These are phyloP conservation scores for Acacia pycnantha DNA, from an alignment of 331 rosid species.

Conservation along the genomic window DNA sequence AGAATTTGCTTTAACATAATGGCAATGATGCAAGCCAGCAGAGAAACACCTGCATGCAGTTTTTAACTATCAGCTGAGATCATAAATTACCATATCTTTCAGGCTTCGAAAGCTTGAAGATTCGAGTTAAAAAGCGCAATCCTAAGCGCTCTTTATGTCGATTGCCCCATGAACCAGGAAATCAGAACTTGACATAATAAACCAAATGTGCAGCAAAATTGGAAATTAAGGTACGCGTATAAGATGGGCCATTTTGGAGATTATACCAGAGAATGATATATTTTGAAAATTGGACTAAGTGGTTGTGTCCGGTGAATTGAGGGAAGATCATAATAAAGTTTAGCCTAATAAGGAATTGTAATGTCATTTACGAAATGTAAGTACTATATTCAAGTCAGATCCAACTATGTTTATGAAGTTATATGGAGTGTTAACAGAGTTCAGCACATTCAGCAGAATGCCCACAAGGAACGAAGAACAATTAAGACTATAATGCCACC, in stretches of 20 bases:
- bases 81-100: constrained; percentile 10
- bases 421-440: constrained; percentile 1
- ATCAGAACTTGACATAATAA: neutral
- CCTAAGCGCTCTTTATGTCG: neutral
- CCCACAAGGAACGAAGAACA: constrained; percentile 10
- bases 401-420: constrained; percentile 25
- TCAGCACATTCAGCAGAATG: constrained; percentile 29
- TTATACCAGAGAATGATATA: neutral
- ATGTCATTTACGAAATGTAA: constrained; percentile 20
- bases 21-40: constrained; percentile 36
- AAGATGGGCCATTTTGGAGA: neutral
- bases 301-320: neutral
- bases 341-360: neutral
- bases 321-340: neutral
- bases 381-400: constrained; percentile 32
- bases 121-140: neutral
- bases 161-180: constrained; percentile 14
- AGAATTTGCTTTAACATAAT: constrained; percentile 94
- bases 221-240: neutral
- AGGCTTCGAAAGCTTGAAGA: neutral
- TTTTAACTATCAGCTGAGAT: constrained; percentile 23
- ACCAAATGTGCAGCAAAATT: neutral
- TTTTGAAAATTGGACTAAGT: neutral
- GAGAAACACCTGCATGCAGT: constrained; percentile 31
- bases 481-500: neutral